Percentiles rank a stretch among this genome's conserved stretches.
Conservation (phyloP, 192 early-diverging fungal species). For the Gryganskiella cystojenkinii region DNA sequence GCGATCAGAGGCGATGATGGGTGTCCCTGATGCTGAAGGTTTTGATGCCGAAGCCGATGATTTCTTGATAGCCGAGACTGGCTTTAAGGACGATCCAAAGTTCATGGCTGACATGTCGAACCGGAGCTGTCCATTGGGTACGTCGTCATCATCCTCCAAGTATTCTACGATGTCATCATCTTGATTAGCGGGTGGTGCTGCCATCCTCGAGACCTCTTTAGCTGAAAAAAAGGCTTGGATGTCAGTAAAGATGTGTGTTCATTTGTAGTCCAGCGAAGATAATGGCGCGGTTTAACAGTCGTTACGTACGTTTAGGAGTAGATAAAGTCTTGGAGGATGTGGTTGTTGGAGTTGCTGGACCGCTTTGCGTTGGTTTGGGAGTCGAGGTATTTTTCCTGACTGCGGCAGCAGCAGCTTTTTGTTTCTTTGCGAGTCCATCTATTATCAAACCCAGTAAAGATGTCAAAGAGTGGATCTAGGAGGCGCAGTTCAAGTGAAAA, state of each 20-base stretch:
- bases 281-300: too few relatives aligned
- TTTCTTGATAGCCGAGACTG: not conserved
- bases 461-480: not conserved
- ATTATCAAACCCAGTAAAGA: not conserved
- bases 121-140: constrained; percentile 25
- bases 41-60: constrained; percentile 1
- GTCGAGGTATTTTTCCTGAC: constrained; percentile 11
- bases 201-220: not conserved
- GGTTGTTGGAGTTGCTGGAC: constrained; percentile 32
- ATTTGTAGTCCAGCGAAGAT: not conserved
- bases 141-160: constrained; percentile 43
- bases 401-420: constrained; percentile 36
- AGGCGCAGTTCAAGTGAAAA: not conserved
- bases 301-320: constrained; percentile 24
- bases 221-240: not conserved
- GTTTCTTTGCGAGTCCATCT: constrained; percentile 38
- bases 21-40: constrained; percentile 25
- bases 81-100: constrained; percentile 32
- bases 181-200: not conserved
- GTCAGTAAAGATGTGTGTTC: not conserved
- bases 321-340: constrained; percentile 10
- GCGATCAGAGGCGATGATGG: not conserved
- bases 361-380: constrained; percentile 22
- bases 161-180: constrained; percentile 45
- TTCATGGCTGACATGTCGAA: constrained; percentile 56